Conservation (phyloP, 306 rosid species). For the Alnus glutinosa region DNA sequence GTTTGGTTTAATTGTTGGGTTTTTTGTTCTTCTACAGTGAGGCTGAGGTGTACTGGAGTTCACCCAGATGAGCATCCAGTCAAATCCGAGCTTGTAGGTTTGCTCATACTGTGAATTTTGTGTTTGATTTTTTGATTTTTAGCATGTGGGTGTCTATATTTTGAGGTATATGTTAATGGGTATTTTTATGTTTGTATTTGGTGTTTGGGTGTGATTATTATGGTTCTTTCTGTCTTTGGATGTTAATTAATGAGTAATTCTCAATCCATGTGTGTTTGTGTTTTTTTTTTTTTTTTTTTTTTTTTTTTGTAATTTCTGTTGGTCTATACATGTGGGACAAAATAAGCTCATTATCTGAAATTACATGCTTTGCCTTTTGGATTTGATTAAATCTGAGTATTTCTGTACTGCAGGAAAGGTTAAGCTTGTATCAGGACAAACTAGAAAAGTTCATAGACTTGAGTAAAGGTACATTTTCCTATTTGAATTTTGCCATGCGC, state of each 20-base stretch:
- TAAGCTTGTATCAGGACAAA: slow-evolving; percentile 66
- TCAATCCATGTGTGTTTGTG: neutral
- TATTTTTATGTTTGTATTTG: neutral
- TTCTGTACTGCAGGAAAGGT: slow-evolving; percentile 61
- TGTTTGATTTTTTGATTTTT: neutral
- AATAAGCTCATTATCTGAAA: neutral
- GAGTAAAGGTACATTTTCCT: slow-evolving; percentile 60
- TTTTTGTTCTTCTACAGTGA: slow-evolving; percentile 59
- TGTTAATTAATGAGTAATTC: neutral
- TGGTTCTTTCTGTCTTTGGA: neutral
- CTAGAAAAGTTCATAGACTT: slow-evolving; percentile 51
- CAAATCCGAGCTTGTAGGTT: slow-evolving; percentile 80
- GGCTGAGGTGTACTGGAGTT: slow-evolving; percentile 72
- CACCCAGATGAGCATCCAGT: slow-evolving; percentile 72
- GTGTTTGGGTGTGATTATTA: neutral
- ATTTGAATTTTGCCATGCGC: neutral
- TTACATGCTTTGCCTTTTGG: neutral
- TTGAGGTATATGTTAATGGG: neutral
- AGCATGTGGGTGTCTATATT: slow-evolving; percentile 3
- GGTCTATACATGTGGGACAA: neutral
- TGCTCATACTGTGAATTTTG: slow-evolving; percentile 27
- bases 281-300: neutral
- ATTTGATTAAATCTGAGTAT: slow-evolving; percentile 15
- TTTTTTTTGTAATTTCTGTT: neutral
- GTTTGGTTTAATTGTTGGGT: slow-evolving; percentile 6